Evolutionary conservation across 2,329 filamentous ascomycete genomes (phyloP), one percentile per base, ranked within the genome.

Genomic region (Exophiala sideris): DNA sequence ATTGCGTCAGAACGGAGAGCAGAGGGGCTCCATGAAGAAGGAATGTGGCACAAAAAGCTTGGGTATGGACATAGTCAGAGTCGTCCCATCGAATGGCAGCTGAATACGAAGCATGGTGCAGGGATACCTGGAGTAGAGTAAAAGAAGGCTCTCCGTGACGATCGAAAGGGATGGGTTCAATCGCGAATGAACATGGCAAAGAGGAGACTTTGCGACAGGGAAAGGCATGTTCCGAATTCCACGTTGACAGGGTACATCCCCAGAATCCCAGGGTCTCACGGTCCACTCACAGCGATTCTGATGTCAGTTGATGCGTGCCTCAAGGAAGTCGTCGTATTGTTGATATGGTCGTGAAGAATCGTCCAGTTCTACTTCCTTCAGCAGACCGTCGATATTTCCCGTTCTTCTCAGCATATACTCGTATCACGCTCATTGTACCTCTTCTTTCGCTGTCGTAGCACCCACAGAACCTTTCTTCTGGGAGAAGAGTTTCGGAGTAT

Each of bases 1-100:
- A 56, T 56, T 56, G 54, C 54, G 54, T 56, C 54, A 56, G 48
- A 52, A 45, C 11, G 32, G 39, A 45, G n/a, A 14, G 18, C 24
- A 18, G 18, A 29, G 39, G 16, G 39, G 29, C 40, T 42, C 24
- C 10, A 16, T 20, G 40, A 41, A 45, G 49, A 38, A 51, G 24
- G 20, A 41, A 50, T 56, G 54, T 56, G 54, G 54, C 54, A 56
- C 45, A 51, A 38, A 45, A 46, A 45, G 40, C 36, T 40, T 39
- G 39, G 42, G 34, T 55, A 34, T 47, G 38, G 45, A 39, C 34
- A 32, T 20, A 33, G 50, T 40, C 21, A 52, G 20, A 34, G 33
- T 7, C 11, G 10, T 21, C 45, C 38, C 38, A 35, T 33, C 48
- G 34, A 56, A 56, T 56, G 49, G 45, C 21, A 47, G 29, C 33